These are phyloP conservation scores for Leucaena leucocephala DNA, from an alignment of 306 rosid species.

Conservation along the genomic window DNA sequence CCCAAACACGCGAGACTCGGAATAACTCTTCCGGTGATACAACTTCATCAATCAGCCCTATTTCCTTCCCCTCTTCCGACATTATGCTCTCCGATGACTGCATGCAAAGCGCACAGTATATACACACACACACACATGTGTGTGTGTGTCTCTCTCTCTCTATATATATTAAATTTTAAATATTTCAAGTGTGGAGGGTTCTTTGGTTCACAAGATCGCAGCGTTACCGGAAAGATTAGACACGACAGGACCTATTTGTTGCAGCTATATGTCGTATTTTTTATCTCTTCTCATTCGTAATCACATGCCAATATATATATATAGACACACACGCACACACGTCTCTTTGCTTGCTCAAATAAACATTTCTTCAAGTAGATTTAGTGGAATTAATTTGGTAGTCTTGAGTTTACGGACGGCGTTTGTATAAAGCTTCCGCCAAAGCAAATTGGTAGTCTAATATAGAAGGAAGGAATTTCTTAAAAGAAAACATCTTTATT, in stretches of 20 bases:
- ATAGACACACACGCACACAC: too few relatives aligned
- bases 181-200: background rate
- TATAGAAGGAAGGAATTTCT: background rate
- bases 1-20: background rate
- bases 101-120: background rate
- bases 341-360: background rate
- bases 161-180: background rate
- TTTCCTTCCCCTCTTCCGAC: background rate
- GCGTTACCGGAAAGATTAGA: background rate
- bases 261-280: background rate
- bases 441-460: background rate
- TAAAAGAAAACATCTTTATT: background rate
- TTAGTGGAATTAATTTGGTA: background rate
- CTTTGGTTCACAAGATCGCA: background rate
- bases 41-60: constrained; percentile 9
- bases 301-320: background rate
- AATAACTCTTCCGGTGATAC: background rate
- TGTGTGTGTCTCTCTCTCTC: too few relatives aligned
- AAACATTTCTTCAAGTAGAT: background rate
- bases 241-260: background rate
- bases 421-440: background rate
- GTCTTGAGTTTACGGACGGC: background rate
- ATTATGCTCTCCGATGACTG: background rate
- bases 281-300: background rate
- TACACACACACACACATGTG: background rate